Evolutionary conservation across 192 early-diverging fungal genomes (phyloP).

Genomic region (Ambispora gerdemannii): DNA sequence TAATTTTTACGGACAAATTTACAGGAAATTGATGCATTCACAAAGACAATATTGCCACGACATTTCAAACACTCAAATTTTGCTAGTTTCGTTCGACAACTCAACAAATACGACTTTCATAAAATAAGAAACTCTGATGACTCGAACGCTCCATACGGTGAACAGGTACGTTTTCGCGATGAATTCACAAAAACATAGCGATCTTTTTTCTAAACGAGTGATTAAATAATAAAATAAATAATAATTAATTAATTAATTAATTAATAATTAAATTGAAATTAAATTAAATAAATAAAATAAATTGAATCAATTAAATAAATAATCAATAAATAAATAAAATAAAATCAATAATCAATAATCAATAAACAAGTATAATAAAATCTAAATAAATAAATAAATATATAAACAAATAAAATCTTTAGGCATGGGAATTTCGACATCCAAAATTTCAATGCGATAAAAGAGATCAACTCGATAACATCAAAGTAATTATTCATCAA

Average conservation of each 20-base stretch:
- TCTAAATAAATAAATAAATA: background rate
- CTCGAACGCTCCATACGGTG: conserved; percentile 44
- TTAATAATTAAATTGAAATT: too few relatives aligned
- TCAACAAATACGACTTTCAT: conserved; percentile 82
- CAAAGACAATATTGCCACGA: conserved; percentile 59
- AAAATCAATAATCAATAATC: background rate
- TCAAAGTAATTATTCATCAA: conserved; percentile 40
- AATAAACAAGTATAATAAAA: background rate
- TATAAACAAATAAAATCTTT: conserved; percentile 8
- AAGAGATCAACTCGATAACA: conserved; percentile 52
- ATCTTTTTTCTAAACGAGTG: too few relatives aligned
- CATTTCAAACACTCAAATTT: conserved; percentile 75
- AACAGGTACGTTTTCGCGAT: conserved; percentile 59
- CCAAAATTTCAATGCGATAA: conserved; percentile 61
- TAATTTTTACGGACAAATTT: background rate
- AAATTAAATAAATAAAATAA: too few relatives aligned
- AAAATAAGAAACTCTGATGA: conserved; percentile 63
- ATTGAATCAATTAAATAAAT: too few relatives aligned
- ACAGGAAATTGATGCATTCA: conserved; percentile 66
- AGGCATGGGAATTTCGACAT: conserved; percentile 69
- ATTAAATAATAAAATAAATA: too few relatives aligned
- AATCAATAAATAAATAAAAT: too few relatives aligned
- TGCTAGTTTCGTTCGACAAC: conserved; percentile 66
- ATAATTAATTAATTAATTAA: too few relatives aligned
- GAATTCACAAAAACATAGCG: too few relatives aligned